These are phyloP conservation scores for Neofusicoccum kwambonambiense DNA, from an alignment of 2,329 filamentous ascomycete genomes.

Conservation along the genomic window DNA sequence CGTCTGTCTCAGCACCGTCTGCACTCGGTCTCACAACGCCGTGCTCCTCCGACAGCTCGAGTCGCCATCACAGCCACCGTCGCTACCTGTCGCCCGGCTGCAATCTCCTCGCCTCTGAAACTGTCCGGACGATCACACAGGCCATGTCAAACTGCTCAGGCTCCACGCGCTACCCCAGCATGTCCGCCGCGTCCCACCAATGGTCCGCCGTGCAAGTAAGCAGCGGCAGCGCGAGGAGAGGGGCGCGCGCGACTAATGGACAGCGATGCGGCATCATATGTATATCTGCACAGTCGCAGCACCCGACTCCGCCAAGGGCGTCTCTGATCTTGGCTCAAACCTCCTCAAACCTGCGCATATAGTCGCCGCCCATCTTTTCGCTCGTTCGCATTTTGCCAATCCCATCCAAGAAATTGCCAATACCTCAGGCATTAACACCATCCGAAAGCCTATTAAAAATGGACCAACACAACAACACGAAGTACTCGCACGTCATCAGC, in stretches of 20 bases:
- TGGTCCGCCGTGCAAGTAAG: background rate
- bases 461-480: background rate
- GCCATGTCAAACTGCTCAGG: background rate
- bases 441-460: background rate
- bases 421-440: background rate
- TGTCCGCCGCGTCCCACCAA: background rate
- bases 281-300: slow-evolving; percentile 1
- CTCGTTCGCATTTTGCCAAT: background rate
- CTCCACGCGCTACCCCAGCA: background rate
- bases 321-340: background rate
- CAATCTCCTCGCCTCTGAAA: background rate
- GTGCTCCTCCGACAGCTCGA: background rate
- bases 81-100: background rate
- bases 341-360: background rate
- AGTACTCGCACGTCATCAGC: slow-evolving; percentile 2
- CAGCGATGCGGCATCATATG: background rate
- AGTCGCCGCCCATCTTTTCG: background rate
- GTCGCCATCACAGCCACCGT: background rate
- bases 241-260: background rate
- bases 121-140: background rate
- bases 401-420: slow-evolving; percentile 6
- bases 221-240: background rate
- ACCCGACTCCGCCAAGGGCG: background rate
- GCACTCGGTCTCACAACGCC: slow-evolving; percentile 13
- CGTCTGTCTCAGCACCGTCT: slow-evolving; percentile 10